These are phyloP conservation scores for Selaginella moellendorffii DNA, from an alignment of 75 land plant genomes.

Conservation along the genomic window DNA sequence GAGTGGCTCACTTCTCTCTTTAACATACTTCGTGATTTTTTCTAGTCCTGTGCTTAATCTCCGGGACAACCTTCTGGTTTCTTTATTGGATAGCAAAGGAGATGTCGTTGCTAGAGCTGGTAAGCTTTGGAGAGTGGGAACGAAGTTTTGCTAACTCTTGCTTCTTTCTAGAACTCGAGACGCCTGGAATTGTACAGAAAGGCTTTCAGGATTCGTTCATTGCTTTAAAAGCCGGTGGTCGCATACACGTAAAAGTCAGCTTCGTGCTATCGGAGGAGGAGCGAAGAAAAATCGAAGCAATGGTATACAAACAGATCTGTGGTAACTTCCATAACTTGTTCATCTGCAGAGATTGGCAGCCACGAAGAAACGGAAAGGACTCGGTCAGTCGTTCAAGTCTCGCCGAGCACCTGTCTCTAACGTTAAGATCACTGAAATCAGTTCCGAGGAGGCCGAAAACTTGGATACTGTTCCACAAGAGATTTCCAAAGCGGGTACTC, in stretches of 20 bases:
- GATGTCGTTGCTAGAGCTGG: slow-evolving; percentile 36
- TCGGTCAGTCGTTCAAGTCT: too few species aligned
- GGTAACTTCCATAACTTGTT: neutral
- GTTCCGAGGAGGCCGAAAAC: too few species aligned
- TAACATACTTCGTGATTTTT: neutral
- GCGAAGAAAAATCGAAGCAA: slow-evolving; percentile 30
- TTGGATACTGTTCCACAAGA: too few species aligned
- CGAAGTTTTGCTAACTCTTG: neutral
- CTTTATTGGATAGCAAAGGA: slow-evolving; percentile 32
- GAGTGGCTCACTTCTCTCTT: neutral
- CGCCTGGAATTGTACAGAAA: slow-evolving; percentile 33
- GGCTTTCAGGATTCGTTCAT: slow-evolving; percentile 46
- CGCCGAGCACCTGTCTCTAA: neutral
- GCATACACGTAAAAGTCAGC: slow-evolving; percentile 42
- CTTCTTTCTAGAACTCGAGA: slow-evolving; percentile 25
- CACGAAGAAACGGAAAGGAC: neutral
- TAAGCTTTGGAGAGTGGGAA: slow-evolving; percentile 4
- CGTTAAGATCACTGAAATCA: neutral
- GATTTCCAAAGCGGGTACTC: neutral
- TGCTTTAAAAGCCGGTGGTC: slow-evolving; percentile 41
- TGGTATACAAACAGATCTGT: slow-evolving; percentile 23
- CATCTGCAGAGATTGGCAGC: neutral
- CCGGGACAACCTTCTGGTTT: slow-evolving; percentile 35
- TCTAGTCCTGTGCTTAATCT: slow-evolving; percentile 40
- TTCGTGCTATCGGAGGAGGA: slow-evolving; percentile 53